Evolutionary conservation across 768 basidiomycete genomes (phyloP), one percentile per base, ranked within the genome.

Genomic region (Tephrocybe sp.): DNA sequence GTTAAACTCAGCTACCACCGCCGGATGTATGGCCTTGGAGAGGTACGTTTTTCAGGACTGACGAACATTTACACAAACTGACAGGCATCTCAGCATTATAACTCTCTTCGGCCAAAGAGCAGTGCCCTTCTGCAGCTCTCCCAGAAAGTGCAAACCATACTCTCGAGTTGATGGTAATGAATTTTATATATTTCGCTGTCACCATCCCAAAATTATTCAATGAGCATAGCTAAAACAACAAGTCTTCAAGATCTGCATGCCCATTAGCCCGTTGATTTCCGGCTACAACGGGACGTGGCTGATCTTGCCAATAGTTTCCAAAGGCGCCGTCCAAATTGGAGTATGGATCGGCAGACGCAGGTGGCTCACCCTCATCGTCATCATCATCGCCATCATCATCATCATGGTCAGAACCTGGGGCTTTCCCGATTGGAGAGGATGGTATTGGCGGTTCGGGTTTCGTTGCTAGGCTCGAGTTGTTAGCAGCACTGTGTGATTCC

Each of bases 1-100:
- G 79, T 85, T 5, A 74, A 85, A 41, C 87, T 94, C 61, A 97
- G 94, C 62, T 99, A 96, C 66, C 96, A 98, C 63, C 78, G 91
- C 49, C 80, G 84, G 57, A 87, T 96, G 84, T 98, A 96, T 70
- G 96, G 95, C 2, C 78, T 98, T 5, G 96, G 96, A 59, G 96
- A 98, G 83, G 94, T 93, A 47, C 58, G 87, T 71, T 22, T 22
- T 39, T 26, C 34, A 33, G 20, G 42, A 31, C 48, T 45, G 17
- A 26, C 39, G n/a, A 40, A 11, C 22, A 20, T 36, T n/a, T 10
- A 19, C 9, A 31, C 8, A 35, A 39, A 39, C 58, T 56, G 41
- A 50, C 57, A 45, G 26, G 17, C 20, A 31, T 31, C 40, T 41
- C 63, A 94, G 92, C 92, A 94, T 65, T 94, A 94, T 63, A 94